Evolutionary conservation across 139 green algal species (phyloP), one percentile per base, ranked within the genome.

Genomic region (Tetradesmus lagerheimii): DNA sequence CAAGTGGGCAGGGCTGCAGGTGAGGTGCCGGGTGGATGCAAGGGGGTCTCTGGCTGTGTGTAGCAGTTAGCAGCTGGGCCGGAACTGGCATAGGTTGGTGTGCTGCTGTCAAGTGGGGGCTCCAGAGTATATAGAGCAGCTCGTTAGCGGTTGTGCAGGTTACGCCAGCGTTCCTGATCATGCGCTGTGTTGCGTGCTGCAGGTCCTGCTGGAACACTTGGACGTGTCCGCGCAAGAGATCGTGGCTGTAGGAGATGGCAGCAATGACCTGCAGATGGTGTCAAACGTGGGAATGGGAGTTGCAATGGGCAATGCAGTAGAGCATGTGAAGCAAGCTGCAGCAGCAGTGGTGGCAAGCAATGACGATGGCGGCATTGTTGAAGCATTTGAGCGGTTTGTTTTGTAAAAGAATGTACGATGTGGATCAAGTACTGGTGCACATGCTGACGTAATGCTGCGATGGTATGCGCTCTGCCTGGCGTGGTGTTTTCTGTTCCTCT

Each of bases 291-390:
- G 97, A 4, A 37, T 98, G 18, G 98, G 97, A 1, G 93, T 99
- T n/a, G 98, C 97, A 2, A 99, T 99, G 97, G 97, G 93, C 37
- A 99, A 99, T 83, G 98, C 96, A 8, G 96, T 98, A 31, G 38
- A 66, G 38, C 74, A 89, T 57, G 97, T 98, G 16, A 94, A 95
- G 50, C 93, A 39, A 0, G 97, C 95, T 4, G 92, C 94, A 14
- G 88, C 91, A 11, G 91, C 91, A 14, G 93, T 98, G 25, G 96
- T 97, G 29, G 90, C 92, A 0, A 94, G 89, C 83, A 97, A 99
- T 43, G 96, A 99, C 71, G 93, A 98, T 0, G 95, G 95, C 50
- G 98, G 98, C 15, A 94, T 99, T 11, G 98, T 95, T 1, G 96
- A 99, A 92, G 98, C 98, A 0, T 97, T 99, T 57, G 94, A 99